Percentiles rank a stretch among this genome's conserved stretches.
Conservation (phyloP, 2,329 filamentous ascomycete genomes). For the Erysiphe pisi region DNA sequence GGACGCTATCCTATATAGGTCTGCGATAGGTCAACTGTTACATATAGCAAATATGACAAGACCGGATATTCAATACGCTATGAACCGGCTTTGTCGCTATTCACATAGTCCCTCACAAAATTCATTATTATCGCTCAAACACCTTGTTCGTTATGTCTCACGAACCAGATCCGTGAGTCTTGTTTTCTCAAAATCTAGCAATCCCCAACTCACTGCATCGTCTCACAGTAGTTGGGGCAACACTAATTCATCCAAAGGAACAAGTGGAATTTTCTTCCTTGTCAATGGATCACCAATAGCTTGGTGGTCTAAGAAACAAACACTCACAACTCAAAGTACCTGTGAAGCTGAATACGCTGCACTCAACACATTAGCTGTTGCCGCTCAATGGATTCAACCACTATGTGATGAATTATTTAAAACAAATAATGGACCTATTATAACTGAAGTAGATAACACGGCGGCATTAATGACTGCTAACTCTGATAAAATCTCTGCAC, state of each 20-base stretch:
- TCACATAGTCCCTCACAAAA: background rate
- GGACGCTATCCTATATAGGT: background rate
- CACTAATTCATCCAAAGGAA: slow-evolving; percentile 12
- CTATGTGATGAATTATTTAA: slow-evolving; percentile 13
- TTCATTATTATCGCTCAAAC: background rate
- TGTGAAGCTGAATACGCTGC: slow-evolving; percentile 20
- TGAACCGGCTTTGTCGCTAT: slow-evolving; percentile 6
- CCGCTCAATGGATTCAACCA: background rate
- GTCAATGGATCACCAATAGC: background rate
- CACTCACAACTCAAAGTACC: background rate
- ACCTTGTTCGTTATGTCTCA: background rate
- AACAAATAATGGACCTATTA: background rate
- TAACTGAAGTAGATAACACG: slow-evolving; percentile 5
- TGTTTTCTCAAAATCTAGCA: background rate
- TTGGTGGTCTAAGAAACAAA: no score
- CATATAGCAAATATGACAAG: slow-evolving; percentile 15
- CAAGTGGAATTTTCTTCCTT: background rate
- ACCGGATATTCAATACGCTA: slow-evolving; percentile 8
- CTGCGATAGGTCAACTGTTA: background rate
- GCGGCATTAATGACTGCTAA: background rate
- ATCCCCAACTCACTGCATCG: background rate
- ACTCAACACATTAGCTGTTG: background rate
- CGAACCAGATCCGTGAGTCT: background rate
- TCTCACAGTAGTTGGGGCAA: slow-evolving; percentile 11
- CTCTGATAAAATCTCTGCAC: slow-evolving; percentile 16